A percentile compares a stretch with the other conserved stretches of the same genome.
phyloP scores from a whole-genome alignment of 495 filamentous ascomycete genomes.

The Aspergillus avenaceus region DNA sequence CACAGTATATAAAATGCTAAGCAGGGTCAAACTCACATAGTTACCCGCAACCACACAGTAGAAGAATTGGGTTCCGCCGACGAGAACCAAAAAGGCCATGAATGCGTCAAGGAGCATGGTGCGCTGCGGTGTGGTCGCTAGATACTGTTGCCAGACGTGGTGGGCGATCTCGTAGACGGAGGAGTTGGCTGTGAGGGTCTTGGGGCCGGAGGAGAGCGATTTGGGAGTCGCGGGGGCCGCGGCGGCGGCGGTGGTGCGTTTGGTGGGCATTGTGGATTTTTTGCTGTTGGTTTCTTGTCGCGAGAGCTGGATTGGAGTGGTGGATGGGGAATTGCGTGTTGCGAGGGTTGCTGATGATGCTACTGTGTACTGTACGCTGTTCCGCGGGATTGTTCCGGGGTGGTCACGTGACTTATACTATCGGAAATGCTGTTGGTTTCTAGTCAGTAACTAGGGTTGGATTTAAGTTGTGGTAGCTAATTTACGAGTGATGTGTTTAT shows the following conservation, averaged over 20 bases:
- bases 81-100: constrained; percentile 81
- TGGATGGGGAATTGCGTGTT: background rate
- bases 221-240: constrained; percentile 26
- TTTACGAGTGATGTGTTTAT: no score
- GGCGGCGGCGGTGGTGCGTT: constrained; percentile 42
- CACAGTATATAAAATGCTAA: background rate
- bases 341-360: constrained; percentile 6
- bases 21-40: constrained; percentile 56
- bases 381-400: constrained; percentile 4
- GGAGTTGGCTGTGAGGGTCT: constrained; percentile 38
- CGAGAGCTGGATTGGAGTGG: constrained; percentile 6
- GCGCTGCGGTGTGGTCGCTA: constrained; percentile 75
- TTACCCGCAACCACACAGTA: constrained; percentile 93
- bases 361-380: constrained; percentile 4
- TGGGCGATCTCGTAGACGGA: constrained; percentile 49
- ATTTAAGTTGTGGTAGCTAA: background rate
- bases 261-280: constrained; percentile 40
- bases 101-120: constrained; percentile 91
- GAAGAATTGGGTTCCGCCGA: constrained; percentile 84
- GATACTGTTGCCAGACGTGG: constrained; percentile 69
- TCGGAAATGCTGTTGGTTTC: background rate
- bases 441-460: background rate
- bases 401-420: constrained; percentile 7
- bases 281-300: background rate
- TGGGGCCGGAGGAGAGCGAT: constrained; percentile 44